Conservation (phyloP, 306 rosid genomes). For the Acacia melanoxylon region DNA sequence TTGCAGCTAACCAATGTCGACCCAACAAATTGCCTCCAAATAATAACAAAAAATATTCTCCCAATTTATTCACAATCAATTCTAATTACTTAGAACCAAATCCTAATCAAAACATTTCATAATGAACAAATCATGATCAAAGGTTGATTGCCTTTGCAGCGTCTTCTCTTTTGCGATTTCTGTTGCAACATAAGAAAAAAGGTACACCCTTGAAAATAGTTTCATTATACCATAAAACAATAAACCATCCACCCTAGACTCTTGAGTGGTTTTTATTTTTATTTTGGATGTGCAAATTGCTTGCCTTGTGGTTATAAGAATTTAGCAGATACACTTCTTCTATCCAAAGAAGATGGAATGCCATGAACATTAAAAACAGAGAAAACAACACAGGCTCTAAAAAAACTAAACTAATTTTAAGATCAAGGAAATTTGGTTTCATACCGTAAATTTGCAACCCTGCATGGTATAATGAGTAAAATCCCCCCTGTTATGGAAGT, state of each 20-base stretch:
- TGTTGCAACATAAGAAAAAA: conserved; percentile 40
- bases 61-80: no score
- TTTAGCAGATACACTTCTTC: background rate
- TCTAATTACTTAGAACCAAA: no score
- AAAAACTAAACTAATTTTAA: background rate
- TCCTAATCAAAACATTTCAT: no score
- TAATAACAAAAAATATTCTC: no score
- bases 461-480: background rate
- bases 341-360: background rate
- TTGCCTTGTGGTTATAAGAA: conserved; percentile 8
- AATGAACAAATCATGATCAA: conserved; percentile 29
- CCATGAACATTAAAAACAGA: background rate
- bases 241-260: background rate
- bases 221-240: conserved; percentile 8
- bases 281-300: conserved; percentile 11
- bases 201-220: conserved; percentile 10
- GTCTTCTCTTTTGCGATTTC: conserved; percentile 70
- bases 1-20: no score
- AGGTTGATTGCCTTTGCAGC: conserved; percentile 81
- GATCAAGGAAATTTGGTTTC: background rate
- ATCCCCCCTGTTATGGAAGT: background rate
- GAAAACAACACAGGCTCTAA: background rate
- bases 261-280: background rate
- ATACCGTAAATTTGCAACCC: background rate
- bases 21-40: no score